Evolutionary conservation across 2,329 filamentous ascomycete genomes (phyloP), one percentile per base, ranked within the genome.

Genomic region (Capronia coronata): DNA sequence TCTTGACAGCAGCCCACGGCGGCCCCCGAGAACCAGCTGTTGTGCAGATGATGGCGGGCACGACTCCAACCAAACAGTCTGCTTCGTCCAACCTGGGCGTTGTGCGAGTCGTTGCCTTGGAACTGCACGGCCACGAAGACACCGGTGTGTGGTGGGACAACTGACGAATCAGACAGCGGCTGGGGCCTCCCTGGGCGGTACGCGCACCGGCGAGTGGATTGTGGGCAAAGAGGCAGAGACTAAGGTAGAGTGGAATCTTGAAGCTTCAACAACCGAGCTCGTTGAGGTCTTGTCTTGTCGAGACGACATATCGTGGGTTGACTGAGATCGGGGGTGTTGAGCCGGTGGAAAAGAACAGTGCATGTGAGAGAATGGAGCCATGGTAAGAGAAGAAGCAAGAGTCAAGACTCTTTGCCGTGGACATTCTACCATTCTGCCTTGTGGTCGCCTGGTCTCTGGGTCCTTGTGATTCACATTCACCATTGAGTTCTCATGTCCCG

Each of bases 51-150:
- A 35, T 18, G 13, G 13, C 13, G 32, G 32, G 32, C 4, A 6
- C 16, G 32, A 7, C 19, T 19, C 16, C 13, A 37, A 45, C 29
- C 29, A 32, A 32, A 32, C 29, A 32, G 29, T 32, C 29, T 32
- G 7, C 3, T 16, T 38, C 7, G 38, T 37, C 10, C 13, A 9
- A 42, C 6, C 40, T 37, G 44, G 44, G 44, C 34, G 39, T 34
- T 21, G 29, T 21, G 35, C 40, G 35, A 48, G 47, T 50, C 35
- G 51, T 37, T 22, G 51, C 51, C 51, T 38, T 51, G 37, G 39
- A n/a, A 35, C 40, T 54, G 52, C 52, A 49, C 25, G 40, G 41
- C 52, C 51, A 54, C 47, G 47, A 44, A 47, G n/a, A 38, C 5
- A 37, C 37, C 34, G 37, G 5, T 46, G 51, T 48, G 25, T 51